Evolutionary conservation across 2,329 filamentous ascomycete species (phyloP).

Genomic region (Colletotrichum sidae): DNA sequence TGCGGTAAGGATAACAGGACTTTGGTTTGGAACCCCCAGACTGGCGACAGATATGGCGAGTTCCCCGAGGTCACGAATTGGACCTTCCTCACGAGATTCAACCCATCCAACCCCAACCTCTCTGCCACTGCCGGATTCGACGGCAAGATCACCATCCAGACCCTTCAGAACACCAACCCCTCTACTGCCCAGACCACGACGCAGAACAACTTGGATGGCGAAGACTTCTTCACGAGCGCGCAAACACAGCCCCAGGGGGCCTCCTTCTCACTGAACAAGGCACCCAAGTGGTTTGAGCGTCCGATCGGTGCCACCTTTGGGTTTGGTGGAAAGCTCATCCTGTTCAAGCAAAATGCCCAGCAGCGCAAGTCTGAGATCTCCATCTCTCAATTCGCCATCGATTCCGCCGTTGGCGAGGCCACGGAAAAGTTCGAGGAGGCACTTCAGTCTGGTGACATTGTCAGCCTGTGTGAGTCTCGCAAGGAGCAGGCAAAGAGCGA

Average conservation of each 20-base stretch:
- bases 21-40: constrained; percentile 95
- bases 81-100: constrained; percentile 96
- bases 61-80: constrained; percentile 99
- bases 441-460: constrained; percentile 81
- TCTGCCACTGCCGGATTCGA: constrained; percentile 97
- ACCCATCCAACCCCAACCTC: constrained; percentile 90
- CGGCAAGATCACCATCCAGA: constrained; percentile 94
- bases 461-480: constrained; percentile 82
- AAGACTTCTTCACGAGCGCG: constrained; percentile 96
- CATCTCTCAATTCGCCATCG: constrained; percentile 90
- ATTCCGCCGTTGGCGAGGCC: constrained; percentile 84
- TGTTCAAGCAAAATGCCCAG: constrained; percentile 71
- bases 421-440: constrained; percentile 90
- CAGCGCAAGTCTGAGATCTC: constrained; percentile 79
- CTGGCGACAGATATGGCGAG: constrained; percentile 87
- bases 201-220: constrained; percentile 81
- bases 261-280: constrained; percentile 86
- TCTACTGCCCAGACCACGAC: constrained; percentile 75
- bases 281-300: constrained; percentile 90
- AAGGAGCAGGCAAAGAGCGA: constrained; percentile 81
- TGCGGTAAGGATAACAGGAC: constrained; percentile 97
- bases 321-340: constrained; percentile 92
- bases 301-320: constrained; percentile 91
- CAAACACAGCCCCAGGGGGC: constrained; percentile 91
- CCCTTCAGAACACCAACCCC: constrained; percentile 91